Evolutionary conservation across 2,329 filamentous ascomycete species (phyloP), one percentile per base, ranked within the genome.

Genomic region (Apiospora kogelbergensis): DNA sequence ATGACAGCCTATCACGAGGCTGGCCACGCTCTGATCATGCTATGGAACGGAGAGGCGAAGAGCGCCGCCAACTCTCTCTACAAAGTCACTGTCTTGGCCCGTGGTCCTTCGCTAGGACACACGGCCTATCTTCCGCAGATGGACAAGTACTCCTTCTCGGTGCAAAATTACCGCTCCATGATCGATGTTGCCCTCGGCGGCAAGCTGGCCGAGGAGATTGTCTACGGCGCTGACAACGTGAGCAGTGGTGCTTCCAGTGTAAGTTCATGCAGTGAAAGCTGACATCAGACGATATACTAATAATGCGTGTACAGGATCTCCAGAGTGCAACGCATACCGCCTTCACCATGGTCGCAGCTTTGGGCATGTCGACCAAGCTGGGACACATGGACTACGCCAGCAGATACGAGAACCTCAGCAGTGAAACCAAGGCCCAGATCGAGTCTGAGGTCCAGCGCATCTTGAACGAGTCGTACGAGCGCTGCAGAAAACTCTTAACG

Each of bases 1-100:
- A 91, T 94, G 86, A 97, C 95, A n/a, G 94, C 94, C 1, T 97
- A 97, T 77, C 94, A 97, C 77, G 96, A 99, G 82, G 97, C 95
- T 68, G 96, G 96, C 2, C 96, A 99, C 80, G 94, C 96, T 10
- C 88, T 99, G 20, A 93, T 98, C 70, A 91, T 92, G 68, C 90
- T 98, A 76, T 94, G 95, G 66, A 44, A 20, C 11, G 42, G 44
- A 11, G 66, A 67, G 74, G 93, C 91, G 15, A 85, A 85, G 72
- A 90, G 92, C 70, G 89, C 89, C 45, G 89, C 91, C 67, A 91
- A 87, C 72, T 92, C 92, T 41, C 86, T 99, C 1, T 98, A 99
- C 87, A 99, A 99, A 83, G 95, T 97, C 65, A 99, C 96, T 0
- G 97, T 99, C 75, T 91, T 99, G 76, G 95, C 96, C 67, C 91